Base-by-base conservation (phyloP, 371 early-diverging fungal genomes). In the Aphelidium insulamus region DNA sequence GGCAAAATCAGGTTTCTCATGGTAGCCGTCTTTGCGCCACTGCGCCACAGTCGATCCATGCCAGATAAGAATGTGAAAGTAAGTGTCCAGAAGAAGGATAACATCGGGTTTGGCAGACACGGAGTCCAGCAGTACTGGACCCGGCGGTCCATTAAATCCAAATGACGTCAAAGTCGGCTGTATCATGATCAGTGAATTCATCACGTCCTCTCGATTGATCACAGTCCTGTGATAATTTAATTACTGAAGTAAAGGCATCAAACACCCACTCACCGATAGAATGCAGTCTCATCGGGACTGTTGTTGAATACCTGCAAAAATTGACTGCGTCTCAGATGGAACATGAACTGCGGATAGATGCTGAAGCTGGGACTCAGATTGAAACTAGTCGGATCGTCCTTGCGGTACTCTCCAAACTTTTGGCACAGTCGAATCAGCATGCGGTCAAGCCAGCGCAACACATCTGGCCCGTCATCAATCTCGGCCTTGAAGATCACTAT, bases 341-440 rank as follows among this genome's bases (percentile, higher is more conserved):
- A 99, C 94, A 99, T 97, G 51, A 98, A 99, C 56, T 98, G 97
- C 18, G 98, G 97, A 54, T 94, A 98, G 45, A 92, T 92, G 2
- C 84, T 76, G 51, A 99, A 98, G 55, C 82, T 85, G 28, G 77
- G 77, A 0, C 79, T 64, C 23, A 98, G 61, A n/a, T 77, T 69
- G 67, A 99, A 83, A 17, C 83, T 78, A 20, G 65, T 61, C 8
- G 94, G 86, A 41, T 92, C 95, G 31, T 95, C 98, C 54, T 86
- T 90, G 21, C 84, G 69, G 51, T 81, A 98, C 33, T 82, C 86
- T 5, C 87, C 97, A 57, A 88, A 94, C 42, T 78, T 76, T 55
- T 91, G 94, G 53, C 95, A 92, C 48, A 99, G 66, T 3, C 95
- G 73, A 43, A 99, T 97, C 29, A 99, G 58, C 79, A 86, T 92